A percentile compares a stretch with the other conserved stretches of the same genome.
These are phyloP conservation scores for Naganishia onofrii DNA, from an alignment of 768 basidiomycete genomes.

Conservation along the genomic window DNA sequence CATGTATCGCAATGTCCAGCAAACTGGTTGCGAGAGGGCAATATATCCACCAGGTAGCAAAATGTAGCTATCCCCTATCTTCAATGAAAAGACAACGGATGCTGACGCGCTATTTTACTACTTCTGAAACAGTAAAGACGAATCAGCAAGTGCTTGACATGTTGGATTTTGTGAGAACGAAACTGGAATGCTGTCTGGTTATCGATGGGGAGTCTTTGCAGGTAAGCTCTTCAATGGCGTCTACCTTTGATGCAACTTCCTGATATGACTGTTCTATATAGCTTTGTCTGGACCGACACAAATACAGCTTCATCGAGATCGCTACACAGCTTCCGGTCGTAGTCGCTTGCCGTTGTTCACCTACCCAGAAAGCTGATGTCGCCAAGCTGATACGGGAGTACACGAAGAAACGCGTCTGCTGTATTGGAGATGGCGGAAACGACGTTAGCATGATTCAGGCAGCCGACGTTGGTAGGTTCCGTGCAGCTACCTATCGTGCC, in stretches of 20 bases:
- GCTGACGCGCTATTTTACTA: background rate
- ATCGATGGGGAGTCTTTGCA: conserved; percentile 97
- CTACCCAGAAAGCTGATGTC: conserved; percentile 97
- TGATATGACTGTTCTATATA: conserved; percentile 48
- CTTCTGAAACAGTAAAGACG: conserved; percentile 67
- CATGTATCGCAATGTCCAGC: conserved; percentile 95
- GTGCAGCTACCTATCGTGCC: background rate
- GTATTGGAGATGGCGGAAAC: conserved; percentile 98
- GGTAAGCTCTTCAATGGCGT: conserved; percentile 53
- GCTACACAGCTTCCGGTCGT: conserved; percentile 93
- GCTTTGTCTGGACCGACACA: conserved; percentile 87
- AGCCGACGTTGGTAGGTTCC: conserved; percentile 84
- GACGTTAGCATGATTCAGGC: conserved; percentile 99
- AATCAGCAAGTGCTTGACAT: conserved; percentile 78
- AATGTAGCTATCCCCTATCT: conserved; percentile 60
- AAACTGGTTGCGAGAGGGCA: conserved; percentile 94
- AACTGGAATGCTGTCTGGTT: conserved; percentile 94
- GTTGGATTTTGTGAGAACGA: conserved; percentile 88
- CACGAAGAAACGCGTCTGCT: conserved; percentile 94
- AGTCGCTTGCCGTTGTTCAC: conserved; percentile 95
- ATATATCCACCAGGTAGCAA: conserved; percentile 94
- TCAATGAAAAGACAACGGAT: too few species aligned
- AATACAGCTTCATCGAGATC: conserved; percentile 91
- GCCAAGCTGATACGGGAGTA: conserved; percentile 84
- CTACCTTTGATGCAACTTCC: background rate